A percentile compares a stretch with the other conserved stretches of the same genome.
Conservation (phyloP, 2,329 filamentous ascomycete species). For the Chalaropsis ovoidea region DNA sequence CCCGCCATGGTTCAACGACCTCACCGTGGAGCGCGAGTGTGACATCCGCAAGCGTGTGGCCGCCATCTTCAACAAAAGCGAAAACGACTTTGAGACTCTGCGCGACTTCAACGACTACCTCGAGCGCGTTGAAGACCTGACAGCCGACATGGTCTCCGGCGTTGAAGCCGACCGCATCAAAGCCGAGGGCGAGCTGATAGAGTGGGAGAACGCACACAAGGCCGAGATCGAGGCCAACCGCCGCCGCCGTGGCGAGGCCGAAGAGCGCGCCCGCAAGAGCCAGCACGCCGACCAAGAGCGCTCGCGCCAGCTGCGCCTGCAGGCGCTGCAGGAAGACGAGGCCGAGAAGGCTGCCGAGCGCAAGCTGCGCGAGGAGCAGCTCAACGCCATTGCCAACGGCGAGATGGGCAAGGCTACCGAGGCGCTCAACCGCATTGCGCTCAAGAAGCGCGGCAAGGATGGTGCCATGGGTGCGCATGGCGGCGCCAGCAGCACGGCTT, state of each 20-base stretch:
- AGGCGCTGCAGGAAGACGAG: slow-evolving; percentile 57
- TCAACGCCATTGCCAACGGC: slow-evolving; percentile 57
- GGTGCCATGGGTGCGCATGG: not conserved
- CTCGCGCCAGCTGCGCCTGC: slow-evolving; percentile 45
- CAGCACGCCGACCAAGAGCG: slow-evolving; percentile 59
- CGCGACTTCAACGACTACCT: slow-evolving; percentile 87
- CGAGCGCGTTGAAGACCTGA: slow-evolving; percentile 80
- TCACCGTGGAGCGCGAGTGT: slow-evolving; percentile 81
- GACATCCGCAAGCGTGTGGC: slow-evolving; percentile 75
- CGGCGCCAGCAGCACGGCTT: slow-evolving; percentile 24
- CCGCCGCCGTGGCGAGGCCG: slow-evolving; percentile 45
- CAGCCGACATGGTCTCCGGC: slow-evolving; percentile 73
- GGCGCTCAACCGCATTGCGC: slow-evolving; percentile 50
- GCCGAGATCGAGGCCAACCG: slow-evolving; percentile 55
- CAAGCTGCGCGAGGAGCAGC: slow-evolving; percentile 56
- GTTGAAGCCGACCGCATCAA: slow-evolving; percentile 50
- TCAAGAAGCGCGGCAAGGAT: slow-evolving; percentile 61
- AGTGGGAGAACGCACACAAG: slow-evolving; percentile 65
- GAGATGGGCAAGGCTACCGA: slow-evolving; percentile 50
- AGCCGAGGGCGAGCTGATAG: slow-evolving; percentile 38
- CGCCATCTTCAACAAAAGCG: slow-evolving; percentile 70
- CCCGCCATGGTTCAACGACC: slow-evolving; percentile 79
- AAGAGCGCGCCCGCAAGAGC: slow-evolving; percentile 44
- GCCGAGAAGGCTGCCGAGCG: slow-evolving; percentile 56
- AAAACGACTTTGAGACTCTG: slow-evolving; percentile 84